Evolutionary conservation across 1,284 basidiomycete species (phyloP).

Genomic region (Wallemia mellicola): DNA sequence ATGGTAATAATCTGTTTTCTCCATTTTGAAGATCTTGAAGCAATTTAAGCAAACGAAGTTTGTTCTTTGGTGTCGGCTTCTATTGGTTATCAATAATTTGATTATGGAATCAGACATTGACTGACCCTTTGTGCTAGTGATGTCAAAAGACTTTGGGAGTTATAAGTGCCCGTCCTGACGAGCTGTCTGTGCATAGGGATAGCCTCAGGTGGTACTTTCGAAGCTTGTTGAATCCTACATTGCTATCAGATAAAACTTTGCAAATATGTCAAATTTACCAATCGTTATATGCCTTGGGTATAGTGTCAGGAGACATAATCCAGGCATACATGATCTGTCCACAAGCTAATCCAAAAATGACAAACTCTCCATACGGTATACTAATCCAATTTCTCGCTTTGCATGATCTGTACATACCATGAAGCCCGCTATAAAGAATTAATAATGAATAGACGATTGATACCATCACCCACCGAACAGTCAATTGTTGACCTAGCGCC

Average conservation of each 20-base stretch:
- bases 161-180: constrained; percentile 27
- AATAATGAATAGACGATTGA: background rate
- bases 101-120: background rate
- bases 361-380: background rate
- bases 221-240: constrained; percentile 28
- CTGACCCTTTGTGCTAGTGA: constrained; percentile 24
- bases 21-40: constrained; percentile 10
- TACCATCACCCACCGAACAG: background rate
- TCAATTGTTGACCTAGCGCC: background rate
- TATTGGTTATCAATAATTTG: constrained; percentile 3
- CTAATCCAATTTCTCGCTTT: background rate
- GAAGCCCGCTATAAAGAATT: background rate
- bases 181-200: constrained; percentile 32
- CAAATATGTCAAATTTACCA: constrained; percentile 24
- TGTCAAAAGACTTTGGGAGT: constrained; percentile 26
- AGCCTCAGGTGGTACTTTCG: constrained; percentile 29
- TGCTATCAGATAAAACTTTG: background rate
- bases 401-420: background rate
- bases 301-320: constrained; percentile 48
- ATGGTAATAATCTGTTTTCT: constrained; percentile 5
- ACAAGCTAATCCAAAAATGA: constrained; percentile 18
- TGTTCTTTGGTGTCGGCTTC: constrained; percentile 12
- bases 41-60: constrained; percentile 8
- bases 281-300: constrained; percentile 38
- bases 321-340: constrained; percentile 71